Evolutionary conservation across 192 early-diverging fungal genomes (phyloP).

Genomic region (Coemansia interrupta): DNA sequence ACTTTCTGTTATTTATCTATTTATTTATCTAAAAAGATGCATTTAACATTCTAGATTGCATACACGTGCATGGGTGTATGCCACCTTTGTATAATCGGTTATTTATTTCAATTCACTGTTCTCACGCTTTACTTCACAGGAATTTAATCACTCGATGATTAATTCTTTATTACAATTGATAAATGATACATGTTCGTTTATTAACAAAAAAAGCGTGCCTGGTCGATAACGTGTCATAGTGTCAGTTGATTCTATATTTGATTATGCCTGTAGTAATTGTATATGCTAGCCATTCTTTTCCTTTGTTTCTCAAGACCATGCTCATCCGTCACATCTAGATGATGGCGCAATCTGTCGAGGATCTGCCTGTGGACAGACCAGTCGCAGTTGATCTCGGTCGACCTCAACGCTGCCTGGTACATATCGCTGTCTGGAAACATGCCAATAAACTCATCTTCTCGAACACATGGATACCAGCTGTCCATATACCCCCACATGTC

Average conservation of each 20-base stretch:
- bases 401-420: conserved; percentile 24
- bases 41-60: too few relatives aligned
- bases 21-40: too few relatives aligned
- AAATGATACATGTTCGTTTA: too few relatives aligned
- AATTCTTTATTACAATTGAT: too few relatives aligned
- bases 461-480: conserved; percentile 21
- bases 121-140: too few relatives aligned
- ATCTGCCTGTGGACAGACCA: conserved; percentile 20
- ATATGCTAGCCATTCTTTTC: conserved; percentile 4
- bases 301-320: not conserved
- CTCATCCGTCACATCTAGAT: conserved; percentile 10
- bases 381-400: conserved; percentile 14
- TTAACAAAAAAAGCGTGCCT: too few relatives aligned
- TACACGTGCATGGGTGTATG: too few relatives aligned
- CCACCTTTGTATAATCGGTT: too few relatives aligned
- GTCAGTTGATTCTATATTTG: not conserved
- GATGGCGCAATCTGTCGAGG: conserved; percentile 22
- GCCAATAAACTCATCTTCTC: not conserved
- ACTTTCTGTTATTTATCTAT: too few relatives aligned
- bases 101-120: too few relatives aligned
- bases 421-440: conserved; percentile 33
- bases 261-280: not conserved
- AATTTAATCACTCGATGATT: too few relatives aligned
- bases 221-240: too few relatives aligned
- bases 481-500: conserved; percentile 22